Evolutionary conservation across 805 yeast genomes (phyloP), one percentile per base, ranked within the genome.

Genomic region (Cyberlindnera maritima): DNA sequence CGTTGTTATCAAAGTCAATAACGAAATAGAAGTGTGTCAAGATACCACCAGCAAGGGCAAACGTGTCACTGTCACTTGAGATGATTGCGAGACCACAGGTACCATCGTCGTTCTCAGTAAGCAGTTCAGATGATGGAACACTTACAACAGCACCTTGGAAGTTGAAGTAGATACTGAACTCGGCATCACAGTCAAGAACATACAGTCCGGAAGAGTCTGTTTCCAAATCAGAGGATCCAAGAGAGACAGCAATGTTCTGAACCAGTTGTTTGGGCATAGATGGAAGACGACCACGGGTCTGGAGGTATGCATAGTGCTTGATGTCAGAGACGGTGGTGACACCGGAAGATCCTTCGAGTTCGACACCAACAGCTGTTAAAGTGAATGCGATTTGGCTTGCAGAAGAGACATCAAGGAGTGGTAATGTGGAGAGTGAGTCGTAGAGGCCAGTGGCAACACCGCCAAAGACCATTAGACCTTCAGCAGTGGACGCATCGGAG

Each of bases 1-100:
- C 43, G 12, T 23, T 23, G 13, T 39, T n/a, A 3, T 37, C 39
- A n/a, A 42, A 44, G 34, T 52, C 46, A 18, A 48, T 50, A 17
- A 43, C 50, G 36, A 52, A 38, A 44, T 52, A 52, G 26, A 51
- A 26, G 34, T 47, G 43, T 3, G 48, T 28, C 26, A 51, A 21
- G 26, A 51, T 17, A 20, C 52, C 51, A 25, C 55, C 55, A 18
- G 50, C 40, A 29, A 51, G 41, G n/a, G 46, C 43, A 11, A 51
- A 32, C 3, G 41, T 43, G 34, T 41, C 46, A 34, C 28, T 14
- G 11, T 33, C 44, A 4, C 38, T 18, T 40, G 55, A 50, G 3
- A 46, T 35, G 33, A 51, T 51, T 2, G 48, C 52, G 18, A 51
- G 36, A 20, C 46, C 39, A 26, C 55, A 51, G n/a, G 48, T 46